These are phyloP conservation scores for Fusarium liriodendri DNA, from an alignment of 2,329 filamentous ascomycete genomes.

Conservation along the genomic window DNA sequence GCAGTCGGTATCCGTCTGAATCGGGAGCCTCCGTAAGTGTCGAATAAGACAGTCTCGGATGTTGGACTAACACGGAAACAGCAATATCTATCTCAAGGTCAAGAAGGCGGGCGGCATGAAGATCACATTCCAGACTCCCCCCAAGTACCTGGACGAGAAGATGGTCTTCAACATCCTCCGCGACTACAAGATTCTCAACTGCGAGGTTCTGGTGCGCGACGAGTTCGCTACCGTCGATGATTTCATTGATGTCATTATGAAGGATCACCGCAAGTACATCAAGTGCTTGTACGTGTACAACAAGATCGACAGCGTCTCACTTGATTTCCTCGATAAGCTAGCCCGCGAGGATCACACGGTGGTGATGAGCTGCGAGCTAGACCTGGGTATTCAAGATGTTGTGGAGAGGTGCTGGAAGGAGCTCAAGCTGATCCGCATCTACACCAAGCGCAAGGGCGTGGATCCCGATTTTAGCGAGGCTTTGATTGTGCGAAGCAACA, in stretches of 20 bases:
- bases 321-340: slow-evolving; percentile 92
- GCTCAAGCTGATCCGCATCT: slow-evolving; percentile 87
- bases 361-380: slow-evolving; percentile 97
- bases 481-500: slow-evolving; percentile 88
- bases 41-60: background rate
- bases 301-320: slow-evolving; percentile 95
- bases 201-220: slow-evolving; percentile 93
- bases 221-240: slow-evolving; percentile 97
- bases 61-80: slow-evolving; percentile 50
- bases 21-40: slow-evolving; percentile 82
- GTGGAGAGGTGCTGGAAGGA: slow-evolving; percentile 97
- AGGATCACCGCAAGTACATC: slow-evolving; percentile 98
- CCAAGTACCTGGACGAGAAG: slow-evolving; percentile 94
- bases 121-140: slow-evolving; percentile 91
- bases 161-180: slow-evolving; percentile 98
- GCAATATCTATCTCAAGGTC: slow-evolving; percentile 95
- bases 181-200: slow-evolving; percentile 99
- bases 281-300: slow-evolving; percentile 97
- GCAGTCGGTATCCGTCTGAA: slow-evolving; percentile 96
- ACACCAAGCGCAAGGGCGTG: slow-evolving; percentile 94
- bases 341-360: slow-evolving; percentile 93
- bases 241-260: slow-evolving; percentile 99
- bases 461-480: slow-evolving; percentile 93
- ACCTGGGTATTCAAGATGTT: slow-evolving; percentile 92
- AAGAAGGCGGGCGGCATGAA: slow-evolving; percentile 99